These are phyloP conservation scores for Begonia peltatifolia DNA, from an alignment of 306 rosid genomes.

Conservation along the genomic window DNA sequence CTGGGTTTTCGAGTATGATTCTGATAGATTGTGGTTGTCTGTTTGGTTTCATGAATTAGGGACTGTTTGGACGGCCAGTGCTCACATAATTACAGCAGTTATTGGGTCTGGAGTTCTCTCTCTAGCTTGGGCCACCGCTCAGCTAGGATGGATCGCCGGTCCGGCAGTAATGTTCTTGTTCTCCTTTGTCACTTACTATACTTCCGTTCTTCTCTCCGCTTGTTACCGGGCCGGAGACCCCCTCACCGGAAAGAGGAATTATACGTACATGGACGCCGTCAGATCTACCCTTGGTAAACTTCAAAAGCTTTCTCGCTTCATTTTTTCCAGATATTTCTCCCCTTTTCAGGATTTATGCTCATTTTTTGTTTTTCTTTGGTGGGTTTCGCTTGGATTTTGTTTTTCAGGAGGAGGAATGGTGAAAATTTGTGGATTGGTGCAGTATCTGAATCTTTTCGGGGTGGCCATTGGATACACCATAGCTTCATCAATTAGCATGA, in stretches of 20 bases:
- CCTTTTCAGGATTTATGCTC: background rate
- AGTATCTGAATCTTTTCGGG: constrained; percentile 54
- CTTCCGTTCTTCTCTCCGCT: constrained; percentile 45
- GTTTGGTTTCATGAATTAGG: constrained; percentile 16
- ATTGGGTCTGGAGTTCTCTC: constrained; percentile 74
- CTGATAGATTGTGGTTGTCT: background rate
- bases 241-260: constrained; percentile 45
- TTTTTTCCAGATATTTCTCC: no score
- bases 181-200: constrained; percentile 45
- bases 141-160: constrained; percentile 77
- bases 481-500: constrained; percentile 48
- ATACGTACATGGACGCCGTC: constrained; percentile 59
- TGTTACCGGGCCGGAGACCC: constrained; percentile 47
- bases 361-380: background rate
- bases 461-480: constrained; percentile 62
- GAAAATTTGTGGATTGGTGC: constrained; percentile 49
- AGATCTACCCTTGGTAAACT: constrained; percentile 34
- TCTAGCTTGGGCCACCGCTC: constrained; percentile 71
- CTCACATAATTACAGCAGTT: constrained; percentile 75
- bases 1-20: background rate
- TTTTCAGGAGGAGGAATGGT: constrained; percentile 42
- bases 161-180: constrained; percentile 37
- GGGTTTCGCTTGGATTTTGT: background rate
- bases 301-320: background rate
- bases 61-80: constrained; percentile 47